Conservation (phyloP, 768 basidiomycete genomes). For the Phaffia australis region DNA sequence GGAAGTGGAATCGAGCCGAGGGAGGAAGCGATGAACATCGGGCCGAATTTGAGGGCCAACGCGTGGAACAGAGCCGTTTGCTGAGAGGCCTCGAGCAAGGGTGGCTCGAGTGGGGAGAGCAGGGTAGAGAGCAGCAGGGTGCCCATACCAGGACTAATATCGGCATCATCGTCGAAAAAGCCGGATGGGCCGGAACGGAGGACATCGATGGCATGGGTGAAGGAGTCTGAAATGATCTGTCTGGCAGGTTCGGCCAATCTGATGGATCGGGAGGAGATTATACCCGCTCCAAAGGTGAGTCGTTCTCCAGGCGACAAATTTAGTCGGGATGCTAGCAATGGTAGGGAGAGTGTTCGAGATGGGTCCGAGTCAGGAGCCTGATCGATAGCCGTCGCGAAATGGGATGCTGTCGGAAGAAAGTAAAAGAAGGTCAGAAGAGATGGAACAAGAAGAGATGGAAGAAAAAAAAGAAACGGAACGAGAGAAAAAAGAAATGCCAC, state of each 20-base stretch:
- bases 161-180: constrained; percentile 26
- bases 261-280: constrained; percentile 2
- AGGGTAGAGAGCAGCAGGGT: constrained; percentile 28
- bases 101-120: constrained; percentile 29
- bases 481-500: constrained; percentile 25
- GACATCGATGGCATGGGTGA: constrained; percentile 21
- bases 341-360: constrained; percentile 18
- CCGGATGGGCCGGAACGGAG: constrained; percentile 17
- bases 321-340: constrained; percentile 17
- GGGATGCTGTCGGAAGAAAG: not conserved
- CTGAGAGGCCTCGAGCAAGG: constrained; percentile 17
- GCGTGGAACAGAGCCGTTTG: constrained; percentile 17
- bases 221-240: constrained; percentile 24
- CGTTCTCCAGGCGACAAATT: constrained; percentile 17
- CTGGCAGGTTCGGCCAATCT: constrained; percentile 27
- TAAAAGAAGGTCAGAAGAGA: not conserved
- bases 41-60: constrained; percentile 20
- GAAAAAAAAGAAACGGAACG: not conserved
- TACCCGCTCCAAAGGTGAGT: constrained; percentile 23
- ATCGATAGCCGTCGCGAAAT: constrained; percentile 23
- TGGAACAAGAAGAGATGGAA: not conserved
- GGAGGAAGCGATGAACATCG: constrained; percentile 31
- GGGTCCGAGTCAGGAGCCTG: constrained; percentile 16
- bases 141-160: constrained; percentile 26
- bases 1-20: constrained; percentile 32